Evolutionary conservation across 441 rosid species (phyloP).

Genomic region (Corymbia calophylla): DNA sequence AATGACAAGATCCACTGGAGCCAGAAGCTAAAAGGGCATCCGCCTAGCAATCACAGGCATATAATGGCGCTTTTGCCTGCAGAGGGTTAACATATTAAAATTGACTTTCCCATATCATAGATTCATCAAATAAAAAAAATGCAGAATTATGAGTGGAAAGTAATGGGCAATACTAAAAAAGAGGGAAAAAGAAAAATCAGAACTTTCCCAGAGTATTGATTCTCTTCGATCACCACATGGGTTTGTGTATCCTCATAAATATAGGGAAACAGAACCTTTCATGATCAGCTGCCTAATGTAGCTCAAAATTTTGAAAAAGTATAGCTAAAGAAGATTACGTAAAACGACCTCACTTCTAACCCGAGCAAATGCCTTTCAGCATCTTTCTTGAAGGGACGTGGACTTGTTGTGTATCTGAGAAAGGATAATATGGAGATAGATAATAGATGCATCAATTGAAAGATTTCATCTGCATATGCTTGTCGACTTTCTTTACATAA

Average conservation of each 20-base stretch:
- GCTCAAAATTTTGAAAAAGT: neutral
- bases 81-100: neutral
- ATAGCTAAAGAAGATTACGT: neutral
- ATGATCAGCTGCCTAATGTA: neutral
- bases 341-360: constrained; percentile 74
- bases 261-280: neutral
- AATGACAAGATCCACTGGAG: constrained; percentile 80
- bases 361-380: constrained; percentile 80
- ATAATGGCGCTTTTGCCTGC: constrained; percentile 86
- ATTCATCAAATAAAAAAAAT: neutral
- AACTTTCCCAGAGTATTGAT: neutral
- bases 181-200: neutral
- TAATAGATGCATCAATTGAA: neutral
- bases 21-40: constrained; percentile 97
- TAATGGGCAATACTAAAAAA: neutral
- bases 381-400: constrained; percentile 75
- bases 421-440: neutral
- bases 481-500: neutral
- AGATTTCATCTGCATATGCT: neutral
- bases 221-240: neutral
- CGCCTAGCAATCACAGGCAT: constrained; percentile 98
- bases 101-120: neutral
- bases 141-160: neutral
- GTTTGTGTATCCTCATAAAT: neutral
- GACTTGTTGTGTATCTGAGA: constrained; percentile 89